Evolutionary conservation across 1,284 basidiomycete genomes (phyloP).

Genomic region (Cryptococcus sp.): DNA sequence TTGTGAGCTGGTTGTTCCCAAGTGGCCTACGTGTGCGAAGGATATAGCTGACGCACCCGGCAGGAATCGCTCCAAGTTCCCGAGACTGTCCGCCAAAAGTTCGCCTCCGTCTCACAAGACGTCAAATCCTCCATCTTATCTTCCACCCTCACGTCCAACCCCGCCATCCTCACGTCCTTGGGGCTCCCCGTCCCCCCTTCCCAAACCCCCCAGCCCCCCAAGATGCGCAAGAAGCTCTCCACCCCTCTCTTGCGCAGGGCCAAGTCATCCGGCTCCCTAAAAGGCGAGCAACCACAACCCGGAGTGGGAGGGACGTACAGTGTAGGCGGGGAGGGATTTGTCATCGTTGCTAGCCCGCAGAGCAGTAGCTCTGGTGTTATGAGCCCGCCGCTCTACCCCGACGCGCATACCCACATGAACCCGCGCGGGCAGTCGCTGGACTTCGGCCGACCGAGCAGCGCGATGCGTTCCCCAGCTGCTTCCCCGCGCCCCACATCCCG

Average conservation of each 20-base stretch:
- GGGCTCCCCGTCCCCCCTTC: conserved; percentile 29
- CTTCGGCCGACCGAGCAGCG: conserved; percentile 12
- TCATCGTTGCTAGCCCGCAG: conserved; percentile 38
- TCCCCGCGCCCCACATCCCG: conserved; percentile 17
- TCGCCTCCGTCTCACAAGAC: conserved; percentile 36
- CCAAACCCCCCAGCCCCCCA: conserved; percentile 17
- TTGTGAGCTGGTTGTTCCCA: conserved; percentile 34
- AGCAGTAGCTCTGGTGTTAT: conserved; percentile 3
- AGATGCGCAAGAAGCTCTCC: conserved; percentile 35
- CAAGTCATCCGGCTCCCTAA: conserved; percentile 36
- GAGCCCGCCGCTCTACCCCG: conserved; percentile 5
- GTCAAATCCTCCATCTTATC: conserved; percentile 44
- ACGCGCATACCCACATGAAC: conserved; percentile 1
- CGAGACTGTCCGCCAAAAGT: conserved; percentile 40
- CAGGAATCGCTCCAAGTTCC: conserved; percentile 46
- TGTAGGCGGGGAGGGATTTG: conserved; percentile 36
- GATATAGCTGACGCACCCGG: background rate
- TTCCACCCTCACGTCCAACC: conserved; percentile 38
- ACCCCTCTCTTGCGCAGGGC: conserved; percentile 41
- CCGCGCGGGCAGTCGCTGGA: conserved; percentile 28
- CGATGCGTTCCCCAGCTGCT: conserved; percentile 11
- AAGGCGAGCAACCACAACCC: conserved; percentile 15
- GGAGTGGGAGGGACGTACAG: conserved; percentile 34
- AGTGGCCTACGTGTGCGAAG: background rate
- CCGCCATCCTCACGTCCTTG: conserved; percentile 36